phyloP scores from a whole-genome alignment of 2,329 filamentous ascomycete genomes.

The Lachnellula subtilissima region DNA sequence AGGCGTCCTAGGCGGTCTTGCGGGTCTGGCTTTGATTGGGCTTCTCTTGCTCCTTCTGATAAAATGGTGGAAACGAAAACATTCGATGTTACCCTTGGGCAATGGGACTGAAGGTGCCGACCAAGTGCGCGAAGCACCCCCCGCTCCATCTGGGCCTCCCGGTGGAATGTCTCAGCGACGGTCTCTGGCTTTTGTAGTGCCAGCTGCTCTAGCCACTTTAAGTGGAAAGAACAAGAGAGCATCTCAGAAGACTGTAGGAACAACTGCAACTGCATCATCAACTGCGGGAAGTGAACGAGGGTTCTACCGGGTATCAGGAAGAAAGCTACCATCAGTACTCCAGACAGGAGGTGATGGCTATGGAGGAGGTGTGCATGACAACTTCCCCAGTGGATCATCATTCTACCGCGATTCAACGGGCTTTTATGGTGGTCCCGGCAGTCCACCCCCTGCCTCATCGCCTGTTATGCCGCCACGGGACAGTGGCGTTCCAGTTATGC shows the following conservation, averaged over 20 bases:
- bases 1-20: conserved; percentile 37
- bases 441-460: conserved; percentile 9
- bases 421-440: conserved; percentile 32
- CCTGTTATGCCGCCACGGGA: conserved; percentile 37
- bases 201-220: conserved; percentile 45
- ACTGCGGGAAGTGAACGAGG: conserved; percentile 47
- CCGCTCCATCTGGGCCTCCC: conserved; percentile 11
- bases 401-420: conserved; percentile 51
- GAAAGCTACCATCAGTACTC: conserved; percentile 59
- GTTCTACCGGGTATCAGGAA: conserved; percentile 61
- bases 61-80: conserved; percentile 48
- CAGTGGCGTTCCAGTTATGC: conserved; percentile 56
- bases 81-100: conserved; percentile 39
- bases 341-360: conserved; percentile 60
- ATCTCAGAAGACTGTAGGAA: conserved; percentile 29
- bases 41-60: conserved; percentile 50
- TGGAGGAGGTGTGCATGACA: conserved; percentile 38
- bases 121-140: conserved; percentile 26
- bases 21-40: conserved; percentile 53
- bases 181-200: conserved; percentile 42
- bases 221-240: conserved; percentile 36
- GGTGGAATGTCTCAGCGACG: conserved; percentile 44
- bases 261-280: conserved; percentile 19
- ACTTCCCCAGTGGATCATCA: conserved; percentile 45
- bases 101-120: conserved; percentile 36